A percentile compares a stretch with the other conserved stretches of the same genome.
phyloP scores from a whole-genome alignment of 108 stramenopile species.

The Pseudonitzschia multistriata region DNA sequence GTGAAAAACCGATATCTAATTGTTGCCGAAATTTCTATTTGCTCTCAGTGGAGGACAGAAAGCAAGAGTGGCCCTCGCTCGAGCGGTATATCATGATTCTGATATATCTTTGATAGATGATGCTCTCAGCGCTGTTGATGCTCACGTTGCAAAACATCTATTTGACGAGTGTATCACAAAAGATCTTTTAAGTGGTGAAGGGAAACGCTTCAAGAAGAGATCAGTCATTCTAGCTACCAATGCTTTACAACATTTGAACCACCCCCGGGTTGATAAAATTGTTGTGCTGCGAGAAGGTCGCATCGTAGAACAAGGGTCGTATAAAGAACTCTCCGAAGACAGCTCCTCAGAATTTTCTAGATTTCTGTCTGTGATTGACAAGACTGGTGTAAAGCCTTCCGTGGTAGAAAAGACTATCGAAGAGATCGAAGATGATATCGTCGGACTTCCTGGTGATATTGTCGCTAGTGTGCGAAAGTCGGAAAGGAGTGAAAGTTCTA shows the following conservation, averaged over 20 bases:
- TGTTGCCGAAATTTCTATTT: background rate
- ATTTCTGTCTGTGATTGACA: slow-evolving; percentile 30
- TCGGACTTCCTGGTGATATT: background rate
- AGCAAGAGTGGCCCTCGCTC: slow-evolving; percentile 85
- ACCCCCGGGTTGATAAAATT: slow-evolving; percentile 62
- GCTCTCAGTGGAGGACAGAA: slow-evolving; percentile 75
- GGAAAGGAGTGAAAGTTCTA: background rate
- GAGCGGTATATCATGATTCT: slow-evolving; percentile 87
- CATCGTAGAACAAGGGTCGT: slow-evolving; percentile 72
- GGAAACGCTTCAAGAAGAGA: slow-evolving; percentile 20
- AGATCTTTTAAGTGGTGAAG: slow-evolving; percentile 46
- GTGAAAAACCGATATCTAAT: too few relatives aligned
- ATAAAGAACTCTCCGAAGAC: slow-evolving; percentile 52
- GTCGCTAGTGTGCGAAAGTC: slow-evolving; percentile 1
- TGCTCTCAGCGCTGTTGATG: slow-evolving; percentile 77
- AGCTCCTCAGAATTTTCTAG: slow-evolving; percentile 49
- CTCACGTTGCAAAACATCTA: slow-evolving; percentile 82
- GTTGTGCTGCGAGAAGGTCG: slow-evolving; percentile 68
- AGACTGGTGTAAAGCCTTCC: background rate
- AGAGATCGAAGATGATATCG: slow-evolving; percentile 1
- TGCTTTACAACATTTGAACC: slow-evolving; percentile 71
- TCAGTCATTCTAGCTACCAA: slow-evolving; percentile 88
- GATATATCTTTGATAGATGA: slow-evolving; percentile 89
- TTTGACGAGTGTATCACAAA: slow-evolving; percentile 84
- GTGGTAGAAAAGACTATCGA: background rate